Evolutionary conservation across 495 filamentous ascomycete species (phyloP).

Genomic region (Daldinia grandis): DNA sequence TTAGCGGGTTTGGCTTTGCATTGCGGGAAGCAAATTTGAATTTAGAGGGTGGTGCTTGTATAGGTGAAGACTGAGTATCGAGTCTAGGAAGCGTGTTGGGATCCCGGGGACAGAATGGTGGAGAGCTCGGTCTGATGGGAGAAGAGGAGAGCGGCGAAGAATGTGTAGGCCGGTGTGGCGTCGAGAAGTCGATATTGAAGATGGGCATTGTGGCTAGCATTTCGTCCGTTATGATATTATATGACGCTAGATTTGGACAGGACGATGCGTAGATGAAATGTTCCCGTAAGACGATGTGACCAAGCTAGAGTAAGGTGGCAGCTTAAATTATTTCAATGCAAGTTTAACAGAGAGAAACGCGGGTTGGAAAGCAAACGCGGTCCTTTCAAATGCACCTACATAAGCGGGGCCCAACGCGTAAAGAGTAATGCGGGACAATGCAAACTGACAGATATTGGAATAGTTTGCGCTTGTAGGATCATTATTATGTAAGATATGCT

Average conservation of each 20-base stretch:
- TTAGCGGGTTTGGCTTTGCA: constrained; percentile 51
- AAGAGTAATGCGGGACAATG: constrained; percentile 13
- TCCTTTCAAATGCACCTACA: constrained; percentile 4
- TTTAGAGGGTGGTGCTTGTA: constrained; percentile 33
- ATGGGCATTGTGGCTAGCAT: constrained; percentile 48
- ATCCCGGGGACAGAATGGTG: constrained; percentile 42
- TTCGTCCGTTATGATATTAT: constrained; percentile 20
- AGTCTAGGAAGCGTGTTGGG: constrained; percentile 38
- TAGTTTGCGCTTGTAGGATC: background rate
- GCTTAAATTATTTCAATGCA: constrained; percentile 9
- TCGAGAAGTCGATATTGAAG: constrained; percentile 45
- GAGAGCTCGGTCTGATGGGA: constrained; percentile 44
- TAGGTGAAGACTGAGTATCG: constrained; percentile 50
- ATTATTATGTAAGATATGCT: background rate
- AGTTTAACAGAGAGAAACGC: constrained; percentile 24
- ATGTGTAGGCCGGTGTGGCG: constrained; percentile 44
- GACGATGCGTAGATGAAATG: background rate
- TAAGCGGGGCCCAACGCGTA: constrained; percentile 36
- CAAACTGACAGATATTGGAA: background rate
- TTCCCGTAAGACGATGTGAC: constrained; percentile 1
- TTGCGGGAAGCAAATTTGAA: constrained; percentile 46
- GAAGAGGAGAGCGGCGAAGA: constrained; percentile 49
- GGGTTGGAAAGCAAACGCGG: constrained; percentile 32
- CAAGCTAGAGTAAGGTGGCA: background rate
- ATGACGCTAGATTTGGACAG: background rate